Percentiles rank a stretch among this genome's conserved stretches.
Conservation (phyloP, 805 yeast species). For the Pichia scutulata region DNA sequence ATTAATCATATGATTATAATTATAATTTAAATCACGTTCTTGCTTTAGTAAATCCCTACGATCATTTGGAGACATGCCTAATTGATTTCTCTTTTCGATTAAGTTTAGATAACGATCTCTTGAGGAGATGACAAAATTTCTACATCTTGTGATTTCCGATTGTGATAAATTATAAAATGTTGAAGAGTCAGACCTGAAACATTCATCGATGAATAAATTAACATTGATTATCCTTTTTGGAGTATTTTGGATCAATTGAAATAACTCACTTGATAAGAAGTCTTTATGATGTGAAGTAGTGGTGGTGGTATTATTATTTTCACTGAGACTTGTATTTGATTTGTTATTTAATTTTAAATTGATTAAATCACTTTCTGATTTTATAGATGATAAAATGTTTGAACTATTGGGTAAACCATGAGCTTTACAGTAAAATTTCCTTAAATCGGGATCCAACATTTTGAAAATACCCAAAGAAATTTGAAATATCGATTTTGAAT, state of each 20-base stretch:
- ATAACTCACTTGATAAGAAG: conserved; percentile 35
- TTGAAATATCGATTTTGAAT: conserved; percentile 77
- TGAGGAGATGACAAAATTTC: conserved; percentile 67
- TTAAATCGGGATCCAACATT: conserved; percentile 59
- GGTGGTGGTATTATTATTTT: conserved; percentile 10
- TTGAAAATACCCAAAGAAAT: conserved; percentile 75
- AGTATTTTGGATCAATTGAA: conserved; percentile 76
- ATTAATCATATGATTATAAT: too few species aligned
- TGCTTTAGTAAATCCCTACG: conserved; percentile 21
- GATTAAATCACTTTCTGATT: not conserved
- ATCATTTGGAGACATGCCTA: conserved; percentile 26
- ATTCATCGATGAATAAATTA: conserved; percentile 57
- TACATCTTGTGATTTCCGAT: conserved; percentile 70
- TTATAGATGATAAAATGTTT: not conserved
- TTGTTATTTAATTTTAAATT: not conserved
- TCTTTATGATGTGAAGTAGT: conserved; percentile 24
- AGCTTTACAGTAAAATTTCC: conserved; percentile 12
- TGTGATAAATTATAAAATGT: conserved; percentile 57
- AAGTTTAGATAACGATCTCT: conserved; percentile 35
- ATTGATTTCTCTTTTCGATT: conserved; percentile 24
- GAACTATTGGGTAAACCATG: conserved; percentile 4
- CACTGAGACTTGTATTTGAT: conserved; percentile 1
- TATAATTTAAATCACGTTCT: not conserved
- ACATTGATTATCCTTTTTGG: conserved; percentile 73
- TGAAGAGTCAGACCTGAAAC: conserved; percentile 42